phyloP scores from a whole-genome alignment of 495 filamentous ascomycete genomes.

The Aspergillus funiculosus region DNA sequence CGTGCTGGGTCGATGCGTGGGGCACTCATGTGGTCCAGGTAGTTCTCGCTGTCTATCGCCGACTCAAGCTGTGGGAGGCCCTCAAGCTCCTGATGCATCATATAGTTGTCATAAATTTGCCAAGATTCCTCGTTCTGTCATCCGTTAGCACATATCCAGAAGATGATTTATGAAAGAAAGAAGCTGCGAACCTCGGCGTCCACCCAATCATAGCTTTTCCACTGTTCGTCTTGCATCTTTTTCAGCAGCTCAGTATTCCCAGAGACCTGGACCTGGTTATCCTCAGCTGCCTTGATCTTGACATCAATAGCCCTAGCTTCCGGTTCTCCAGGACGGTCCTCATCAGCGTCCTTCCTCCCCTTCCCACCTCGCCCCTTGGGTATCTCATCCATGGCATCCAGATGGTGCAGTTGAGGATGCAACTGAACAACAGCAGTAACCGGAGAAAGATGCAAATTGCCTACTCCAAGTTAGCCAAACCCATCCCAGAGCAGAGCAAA shows the following conservation, averaged over 20 bases:
- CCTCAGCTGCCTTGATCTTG: slow-evolving; percentile 57
- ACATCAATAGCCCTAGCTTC: slow-evolving; percentile 63
- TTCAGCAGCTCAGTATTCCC: slow-evolving; percentile 52
- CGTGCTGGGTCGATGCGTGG: slow-evolving; percentile 51
- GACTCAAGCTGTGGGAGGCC: slow-evolving; percentile 47
- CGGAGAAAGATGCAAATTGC: slow-evolving; percentile 62
- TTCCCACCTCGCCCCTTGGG: slow-evolving; percentile 30
- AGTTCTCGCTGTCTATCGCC: slow-evolving; percentile 50
- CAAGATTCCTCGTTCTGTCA: slow-evolving; percentile 55
- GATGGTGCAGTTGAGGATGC: slow-evolving; percentile 67
- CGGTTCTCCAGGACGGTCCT: slow-evolving; percentile 38
- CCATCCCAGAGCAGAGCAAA: no score
- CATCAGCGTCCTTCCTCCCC: slow-evolving; percentile 38
- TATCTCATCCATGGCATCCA: slow-evolving; percentile 60
- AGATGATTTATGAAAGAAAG: background rate
- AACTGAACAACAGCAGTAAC: slow-evolving; percentile 66
- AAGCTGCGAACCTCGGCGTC: slow-evolving; percentile 56
- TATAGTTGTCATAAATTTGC: slow-evolving; percentile 51
- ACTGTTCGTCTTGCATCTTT: slow-evolving; percentile 61
- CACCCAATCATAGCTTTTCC: slow-evolving; percentile 58
- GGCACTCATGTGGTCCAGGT: slow-evolving; percentile 60
- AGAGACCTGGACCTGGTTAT: slow-evolving; percentile 46
- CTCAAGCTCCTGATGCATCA: slow-evolving; percentile 51
- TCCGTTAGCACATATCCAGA: slow-evolving; percentile 18
- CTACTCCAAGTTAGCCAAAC: no score